Base-by-base conservation (phyloP, 2,329 filamentous ascomycete species). In the Pseudogymnoascus sp. region DNA sequence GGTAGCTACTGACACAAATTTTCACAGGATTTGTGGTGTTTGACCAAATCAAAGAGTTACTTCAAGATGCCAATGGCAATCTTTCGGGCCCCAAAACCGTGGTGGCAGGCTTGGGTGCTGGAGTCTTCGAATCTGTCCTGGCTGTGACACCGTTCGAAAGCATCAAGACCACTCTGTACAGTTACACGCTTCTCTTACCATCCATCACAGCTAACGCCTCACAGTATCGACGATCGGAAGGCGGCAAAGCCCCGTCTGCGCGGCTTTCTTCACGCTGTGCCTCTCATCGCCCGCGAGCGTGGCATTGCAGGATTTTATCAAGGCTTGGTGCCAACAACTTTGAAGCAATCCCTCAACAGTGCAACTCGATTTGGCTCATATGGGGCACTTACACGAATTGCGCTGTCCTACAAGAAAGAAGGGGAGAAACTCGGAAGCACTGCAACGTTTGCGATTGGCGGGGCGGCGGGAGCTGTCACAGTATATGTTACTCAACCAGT, bases 101-200 rank as follows among this genome's bases (percentile, higher is more conserved):
- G 1, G 83, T 97, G 62, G 92, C 92, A 39, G 94, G 94, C 2
- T 96, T 99, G 71, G 90, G 93, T 62, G 94, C 94, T 9, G 94
- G 94, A 61, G 89, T 96, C 59, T 97, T 93, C 2, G 94, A 99
- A 78, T 95, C 90, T 3, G 77, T 97, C 58, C 77, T 99, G 2
- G 94, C 94, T 9, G 94, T 99, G 37, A 99, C 94, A 35, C 94
- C 94, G 0, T 97, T 95, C 62, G 94, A 99, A 77, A 95, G 90
- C 70, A 97, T 99, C 76, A 99, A 99, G 80, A 99, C 94, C 58
- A 95, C 95, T 67, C 78, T 99, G 83, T 89, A 73, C 18, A 7
- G 11, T 25, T 60, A 50, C 66, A 2, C 7, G 7, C 25, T 39
- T 41, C 22, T 20, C n/a, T 47, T 6, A 9, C n/a, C 2, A 8